These are phyloP conservation scores for Talaromyces marneffei DNA, from an alignment of 2,329 filamentous ascomycete species.

Conservation along the genomic window DNA sequence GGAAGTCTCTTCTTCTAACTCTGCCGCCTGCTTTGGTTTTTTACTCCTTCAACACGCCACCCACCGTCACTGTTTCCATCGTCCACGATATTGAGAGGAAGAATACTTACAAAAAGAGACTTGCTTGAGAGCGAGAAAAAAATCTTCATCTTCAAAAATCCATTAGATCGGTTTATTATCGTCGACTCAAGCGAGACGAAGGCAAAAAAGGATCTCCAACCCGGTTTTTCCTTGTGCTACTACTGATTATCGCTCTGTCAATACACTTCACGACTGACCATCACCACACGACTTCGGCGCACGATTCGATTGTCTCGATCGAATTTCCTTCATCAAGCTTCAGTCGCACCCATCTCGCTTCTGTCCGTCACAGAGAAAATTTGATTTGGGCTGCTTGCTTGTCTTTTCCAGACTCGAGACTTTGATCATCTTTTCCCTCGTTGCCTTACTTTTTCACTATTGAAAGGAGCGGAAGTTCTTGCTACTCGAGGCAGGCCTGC, in stretches of 20 bases:
- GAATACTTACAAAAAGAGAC: neutral
- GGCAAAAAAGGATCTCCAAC: neutral
- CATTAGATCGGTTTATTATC: neutral
- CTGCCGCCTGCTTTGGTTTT: neutral
- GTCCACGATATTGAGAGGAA: neutral
- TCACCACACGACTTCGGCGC: slow-evolving; percentile 1
- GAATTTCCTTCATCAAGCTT: neutral
- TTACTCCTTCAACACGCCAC: slow-evolving; percentile 1
- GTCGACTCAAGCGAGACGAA: neutral
- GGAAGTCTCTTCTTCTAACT: neutral
- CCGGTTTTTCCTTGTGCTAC: neutral
- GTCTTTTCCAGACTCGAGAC: neutral
- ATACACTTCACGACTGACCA: neutral
- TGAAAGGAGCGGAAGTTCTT: slow-evolving; percentile 1
- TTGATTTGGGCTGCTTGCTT: neutral
- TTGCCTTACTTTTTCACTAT: neutral
- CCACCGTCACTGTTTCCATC: neutral
- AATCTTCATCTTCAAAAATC: neutral
- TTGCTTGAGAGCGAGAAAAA: neutral
- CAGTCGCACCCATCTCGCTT: neutral
- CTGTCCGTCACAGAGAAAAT: neutral
- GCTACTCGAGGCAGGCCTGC: slow-evolving; percentile 6
- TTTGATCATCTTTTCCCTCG: neutral
- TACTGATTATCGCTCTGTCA: neutral
- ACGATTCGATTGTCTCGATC: neutral